Base-by-base conservation (phyloP, 495 filamentous ascomycete genomes). In the Penicillium herquei region DNA sequence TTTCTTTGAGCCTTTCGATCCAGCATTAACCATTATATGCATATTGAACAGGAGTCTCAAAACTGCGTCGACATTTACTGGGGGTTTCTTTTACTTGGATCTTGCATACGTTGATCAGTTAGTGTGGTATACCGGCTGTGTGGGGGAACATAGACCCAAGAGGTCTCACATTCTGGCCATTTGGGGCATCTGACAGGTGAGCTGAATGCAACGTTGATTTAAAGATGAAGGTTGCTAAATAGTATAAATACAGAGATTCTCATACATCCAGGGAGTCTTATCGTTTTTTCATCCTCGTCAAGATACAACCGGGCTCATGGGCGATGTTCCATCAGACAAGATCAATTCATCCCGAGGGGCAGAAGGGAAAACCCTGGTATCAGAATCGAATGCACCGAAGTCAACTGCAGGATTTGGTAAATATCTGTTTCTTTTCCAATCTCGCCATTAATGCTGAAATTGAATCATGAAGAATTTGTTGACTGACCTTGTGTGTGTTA, bases 261-360 rank as follows among this genome's bases (percentile, higher is more conserved):
- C 21, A 26, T 33, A 7, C 34, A 35, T 35, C 12, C 30, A 32
- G 14, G 16, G 39, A 33, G 39, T 41, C 13, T 40, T 51, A 4
- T 32, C 8, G 2, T 39, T 49, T 37, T 21, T 16, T 9, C 26
- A 11, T 39, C 18, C 49, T 33, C 16, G 30, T 52, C 14, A 10
- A 18, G 39, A 9, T 18, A 54, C 40, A 12, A 63, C 53, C 66
- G 55, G 56, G 54, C 62, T 45, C 59, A 72, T 73, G 71, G 68
- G 70, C 47, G 64, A 74, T 67, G 70, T 58, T 63, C 54, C 69
- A 48, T 52, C 66, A 49, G 59, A 58, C 43, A 64, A 63, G 40
- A 48, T 62, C 54, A 66, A 58, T 42, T 54, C 62, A 61, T 37
- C 51, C 35, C 46, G 55, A 51, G 65, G 59, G 46, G 54, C 43